Evolutionary conservation across 768 basidiomycete genomes (phyloP).

Genomic region (Podaxis carcinomalis): DNA sequence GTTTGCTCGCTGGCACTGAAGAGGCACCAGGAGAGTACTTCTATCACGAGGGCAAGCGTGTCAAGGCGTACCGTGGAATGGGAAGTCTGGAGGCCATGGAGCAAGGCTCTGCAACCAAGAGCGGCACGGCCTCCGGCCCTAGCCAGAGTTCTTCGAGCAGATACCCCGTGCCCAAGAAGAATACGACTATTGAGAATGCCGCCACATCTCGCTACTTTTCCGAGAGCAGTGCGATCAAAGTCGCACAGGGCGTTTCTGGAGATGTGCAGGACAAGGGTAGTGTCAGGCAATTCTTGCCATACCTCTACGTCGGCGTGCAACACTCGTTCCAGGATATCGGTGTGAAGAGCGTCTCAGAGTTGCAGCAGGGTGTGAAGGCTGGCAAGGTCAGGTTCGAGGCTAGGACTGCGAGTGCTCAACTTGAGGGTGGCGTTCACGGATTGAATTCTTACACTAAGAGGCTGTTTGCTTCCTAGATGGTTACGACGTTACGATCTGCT

Average conservation of each 20-base stretch:
- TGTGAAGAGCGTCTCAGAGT: constrained; percentile 57
- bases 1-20: constrained; percentile 89
- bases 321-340: constrained; percentile 96
- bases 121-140: constrained; percentile 18
- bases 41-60: constrained; percentile 97
- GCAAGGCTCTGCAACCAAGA: constrained; percentile 51
- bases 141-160: constrained; percentile 27
- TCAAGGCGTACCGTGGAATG: constrained; percentile 99
- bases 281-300: constrained; percentile 88
- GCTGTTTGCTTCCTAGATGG: constrained; percentile 1
- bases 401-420: constrained; percentile 90
- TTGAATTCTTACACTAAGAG: constrained; percentile 67
- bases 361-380: constrained; percentile 59
- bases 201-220: constrained; percentile 97
- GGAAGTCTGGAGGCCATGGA: constrained; percentile 95
- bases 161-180: constrained; percentile 44
- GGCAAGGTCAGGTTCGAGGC: constrained; percentile 86
- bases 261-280: constrained; percentile 98
- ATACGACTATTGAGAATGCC: constrained; percentile 73
- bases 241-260: constrained; percentile 94
- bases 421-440: constrained; percentile 95
- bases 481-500: neutral
- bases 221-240: constrained; percentile 88
- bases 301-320: constrained; percentile 76
- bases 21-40: constrained; percentile 99